Conservation (phyloP, 768 basidiomycete species). For the Pleurotus citrinopileatus region DNA sequence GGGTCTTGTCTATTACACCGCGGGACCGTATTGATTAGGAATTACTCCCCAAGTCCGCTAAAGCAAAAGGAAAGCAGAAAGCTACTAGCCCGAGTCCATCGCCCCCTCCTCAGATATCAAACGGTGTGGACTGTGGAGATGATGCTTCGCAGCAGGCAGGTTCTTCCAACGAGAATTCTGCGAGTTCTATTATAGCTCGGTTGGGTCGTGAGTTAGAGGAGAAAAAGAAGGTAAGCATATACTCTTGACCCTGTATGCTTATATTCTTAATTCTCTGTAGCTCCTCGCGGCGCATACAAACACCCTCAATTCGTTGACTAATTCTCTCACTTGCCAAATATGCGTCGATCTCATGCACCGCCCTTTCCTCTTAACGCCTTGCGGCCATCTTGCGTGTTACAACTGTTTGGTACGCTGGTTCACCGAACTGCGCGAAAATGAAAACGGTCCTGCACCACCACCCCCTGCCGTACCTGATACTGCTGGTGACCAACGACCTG, state of each 20-base stretch:
- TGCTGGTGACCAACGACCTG: conserved; percentile 12
- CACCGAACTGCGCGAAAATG: conserved; percentile 36
- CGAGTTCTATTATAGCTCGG: not conserved
- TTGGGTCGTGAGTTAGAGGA: not conserved
- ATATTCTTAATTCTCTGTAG: conserved; percentile 24
- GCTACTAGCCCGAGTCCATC: not conserved
- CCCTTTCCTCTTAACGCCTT: conserved; percentile 73
- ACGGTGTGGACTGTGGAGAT: too few species aligned
- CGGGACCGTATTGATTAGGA: too few species aligned
- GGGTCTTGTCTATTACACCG: not conserved
- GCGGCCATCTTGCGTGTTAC: conserved; percentile 73
- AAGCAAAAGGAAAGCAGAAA: conserved; percentile 5
- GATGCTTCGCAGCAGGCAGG: not conserved
- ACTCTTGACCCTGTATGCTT: not conserved
- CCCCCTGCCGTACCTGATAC: conserved; percentile 17
- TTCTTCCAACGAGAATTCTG: not conserved
- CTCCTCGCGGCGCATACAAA: conserved; percentile 51
- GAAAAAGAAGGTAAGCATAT: conserved; percentile 4
- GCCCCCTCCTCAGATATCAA: not conserved
- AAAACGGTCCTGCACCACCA: conserved; percentile 27
- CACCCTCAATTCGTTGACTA: conserved; percentile 52
- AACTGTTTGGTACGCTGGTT: conserved; percentile 78
- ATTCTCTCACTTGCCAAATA: conserved; percentile 73
- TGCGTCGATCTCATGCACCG: conserved; percentile 73
- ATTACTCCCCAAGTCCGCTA: not conserved